Base-by-base conservation (phyloP, 225 moss, liverwort and hornwort genomes). In the Bryum argenteum region DNA sequence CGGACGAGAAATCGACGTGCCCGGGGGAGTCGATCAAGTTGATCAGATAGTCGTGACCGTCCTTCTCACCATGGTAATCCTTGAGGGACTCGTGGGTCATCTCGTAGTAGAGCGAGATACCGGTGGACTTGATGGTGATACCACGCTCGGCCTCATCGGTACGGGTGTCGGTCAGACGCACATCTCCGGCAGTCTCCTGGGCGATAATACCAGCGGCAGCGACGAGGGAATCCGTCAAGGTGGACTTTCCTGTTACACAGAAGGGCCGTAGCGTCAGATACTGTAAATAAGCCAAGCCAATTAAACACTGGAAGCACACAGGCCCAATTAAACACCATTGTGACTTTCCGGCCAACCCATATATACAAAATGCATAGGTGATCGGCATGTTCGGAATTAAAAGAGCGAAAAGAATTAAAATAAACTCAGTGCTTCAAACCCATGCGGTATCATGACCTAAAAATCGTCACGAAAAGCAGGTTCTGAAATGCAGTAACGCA, bases 61-160 rank as follows among this genome's bases (percentile, higher is more conserved):
- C 80, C 69, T 85, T 88, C 82, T 82, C 81, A 8, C 88, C 88
- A 4, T 85, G 79, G 72, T 79, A 88, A 11, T 84, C 84, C 76
- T 85, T 88, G 1, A 88, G 61, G 0, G 81, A 77, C 54, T 72
- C 77, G 0, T 37, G 48, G 3, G 62, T 21, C 88, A 88, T 88
- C 74, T 88, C 88, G 57, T 88, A 88, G 62, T 84, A 88, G 16
- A 88, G 51, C 8, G 88, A 88, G 74, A 88, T 88, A 12, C 88
- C 88, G 3, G 85, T 85, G 4, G 88, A 88, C 75, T 88, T 88
- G 80, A 88, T 88, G 40, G 88, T 88, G 24, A 85, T 88, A 1
- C 88, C 88, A 37, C 85, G 88, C 69, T 85, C 88, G 9, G 88
- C 88, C 82, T 88, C 88, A 61, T 88, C 88, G 19, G 79, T 60